Percentiles rank a stretch among this genome's conserved stretches.
These are phyloP conservation scores for Trypanosoma grayi DNA, from an alignment of 208 protist genomes.

Conservation along the genomic window DNA sequence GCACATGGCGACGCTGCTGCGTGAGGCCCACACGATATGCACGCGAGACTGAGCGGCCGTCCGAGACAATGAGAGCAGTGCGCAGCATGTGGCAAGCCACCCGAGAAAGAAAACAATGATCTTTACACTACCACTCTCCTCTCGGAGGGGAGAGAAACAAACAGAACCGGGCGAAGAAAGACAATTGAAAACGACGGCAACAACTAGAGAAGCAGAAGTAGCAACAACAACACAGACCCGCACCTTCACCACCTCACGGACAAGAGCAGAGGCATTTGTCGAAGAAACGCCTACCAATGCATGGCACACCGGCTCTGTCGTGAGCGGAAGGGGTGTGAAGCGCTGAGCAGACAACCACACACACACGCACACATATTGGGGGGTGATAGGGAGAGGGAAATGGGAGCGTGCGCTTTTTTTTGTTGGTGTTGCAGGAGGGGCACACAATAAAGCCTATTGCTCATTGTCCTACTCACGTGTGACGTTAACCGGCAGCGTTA, in stretches of 20 bases:
- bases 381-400: background rate
- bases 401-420: conserved; percentile 4
- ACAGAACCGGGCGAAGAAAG: conserved; percentile 11
- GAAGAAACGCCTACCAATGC: too few species aligned
- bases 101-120: background rate
- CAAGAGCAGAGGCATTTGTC: background rate
- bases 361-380: background rate
- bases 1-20: conserved; percentile 39
- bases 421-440: too few species aligned
- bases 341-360: background rate
- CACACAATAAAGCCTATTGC: too few species aligned
- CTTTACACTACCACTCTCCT: background rate
- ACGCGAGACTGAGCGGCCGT: background rate
- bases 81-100: conserved; percentile 5
- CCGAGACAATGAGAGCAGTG: background rate
- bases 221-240: background rate
- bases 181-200: conserved; percentile 3
- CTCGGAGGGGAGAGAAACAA: conserved; percentile 5
- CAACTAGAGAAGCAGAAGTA: conserved; percentile 2
- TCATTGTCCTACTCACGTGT: too few species aligned
- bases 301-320: background rate
- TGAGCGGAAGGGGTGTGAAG: background rate
- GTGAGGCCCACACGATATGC: background rate
- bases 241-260: conserved; percentile 7
- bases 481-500: too few species aligned